Percentiles rank a stretch among this genome's conserved stretches.
These are phyloP conservation scores for Nemania diffusa DNA, from an alignment of 2,329 filamentous ascomycete genomes.

Conservation along the genomic window DNA sequence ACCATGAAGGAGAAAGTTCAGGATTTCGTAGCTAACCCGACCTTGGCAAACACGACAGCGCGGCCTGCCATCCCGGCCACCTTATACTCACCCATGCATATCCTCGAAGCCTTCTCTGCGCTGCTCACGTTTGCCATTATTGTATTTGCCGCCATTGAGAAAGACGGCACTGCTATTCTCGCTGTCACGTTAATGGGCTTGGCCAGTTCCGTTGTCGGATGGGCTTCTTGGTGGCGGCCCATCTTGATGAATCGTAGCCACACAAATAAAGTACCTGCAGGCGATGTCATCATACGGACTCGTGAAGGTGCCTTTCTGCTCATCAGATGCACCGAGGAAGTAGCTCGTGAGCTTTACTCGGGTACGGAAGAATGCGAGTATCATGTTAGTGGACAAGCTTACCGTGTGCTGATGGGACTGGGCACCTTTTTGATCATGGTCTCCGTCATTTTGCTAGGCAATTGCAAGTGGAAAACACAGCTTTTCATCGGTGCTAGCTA, in stretches of 20 bases:
- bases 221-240: constrained; percentile 68
- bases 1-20: constrained; percentile 56
- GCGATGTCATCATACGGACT: constrained; percentile 71
- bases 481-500: constrained; percentile 67
- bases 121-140: constrained; percentile 61
- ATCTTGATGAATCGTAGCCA: constrained; percentile 63
- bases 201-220: constrained; percentile 64
- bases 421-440: constrained; percentile 71
- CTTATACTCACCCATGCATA: constrained; percentile 62
- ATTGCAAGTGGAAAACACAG: constrained; percentile 70
- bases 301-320: constrained; percentile 69
- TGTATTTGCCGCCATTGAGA: constrained; percentile 53
- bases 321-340: constrained; percentile 66
- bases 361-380: constrained; percentile 71
- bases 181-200: constrained; percentile 63
- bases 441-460: constrained; percentile 69
- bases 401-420: constrained; percentile 65
- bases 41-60: constrained; percentile 51
- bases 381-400: constrained; percentile 57
- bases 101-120: constrained; percentile 63
- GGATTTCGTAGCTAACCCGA: constrained; percentile 57
- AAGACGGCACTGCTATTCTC: constrained; percentile 63
- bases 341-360: constrained; percentile 70
- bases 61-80: constrained; percentile 61
- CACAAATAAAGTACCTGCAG: constrained; percentile 60